Evolutionary conservation across 1,139 yeast genomes (phyloP), one percentile per base, ranked within the genome.

Genomic region (Cylindricascospora bacillispora): DNA sequence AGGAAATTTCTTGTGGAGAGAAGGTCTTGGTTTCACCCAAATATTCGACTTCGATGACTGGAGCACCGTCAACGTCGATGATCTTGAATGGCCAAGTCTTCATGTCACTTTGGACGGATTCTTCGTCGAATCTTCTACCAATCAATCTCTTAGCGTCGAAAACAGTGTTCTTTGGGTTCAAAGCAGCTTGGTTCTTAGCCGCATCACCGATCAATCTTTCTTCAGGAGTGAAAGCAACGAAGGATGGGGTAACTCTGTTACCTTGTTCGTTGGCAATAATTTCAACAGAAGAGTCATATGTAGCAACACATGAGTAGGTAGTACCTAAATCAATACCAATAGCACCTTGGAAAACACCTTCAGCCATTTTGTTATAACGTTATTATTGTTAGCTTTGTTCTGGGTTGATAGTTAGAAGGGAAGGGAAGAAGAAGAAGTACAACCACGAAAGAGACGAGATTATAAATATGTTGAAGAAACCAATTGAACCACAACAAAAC

Each of bases 271-370:
- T 83, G 49, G 95, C 94, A 52, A 83, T 66, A 49, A 82, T 83
- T 62, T 82, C 94, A 39, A 65, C 89, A 63, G 79, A 85, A 70
- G 74, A 80, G 69, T 71, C 93, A 70, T 71, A 82, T 67, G 83
- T 93, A 57, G 93, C 94, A 35, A 82, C 95, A 72, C 94, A 83
- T 9, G 94, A 82, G 65, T 82, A 82, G 35, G 95, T 82, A 35
- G 82, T 74, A 52, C 95, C 95, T 60, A 85, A 71, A 62, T 71
- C 78, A 83, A 86, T 86, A 76, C 98, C 97, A 71, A 86, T 85
- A 70, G 97, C 97, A 77, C 94, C 94, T 77, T 86, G 93, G 81
- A 81, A 86, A 72, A 86, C 93, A 80, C 95, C 95, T 77, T 86
- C 95, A 77, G 86, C 82, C 86, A 78, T 78, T 63, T 63, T 71